Conservation (phyloP, 805 yeast genomes). For the Candida xyloterini region DNA sequence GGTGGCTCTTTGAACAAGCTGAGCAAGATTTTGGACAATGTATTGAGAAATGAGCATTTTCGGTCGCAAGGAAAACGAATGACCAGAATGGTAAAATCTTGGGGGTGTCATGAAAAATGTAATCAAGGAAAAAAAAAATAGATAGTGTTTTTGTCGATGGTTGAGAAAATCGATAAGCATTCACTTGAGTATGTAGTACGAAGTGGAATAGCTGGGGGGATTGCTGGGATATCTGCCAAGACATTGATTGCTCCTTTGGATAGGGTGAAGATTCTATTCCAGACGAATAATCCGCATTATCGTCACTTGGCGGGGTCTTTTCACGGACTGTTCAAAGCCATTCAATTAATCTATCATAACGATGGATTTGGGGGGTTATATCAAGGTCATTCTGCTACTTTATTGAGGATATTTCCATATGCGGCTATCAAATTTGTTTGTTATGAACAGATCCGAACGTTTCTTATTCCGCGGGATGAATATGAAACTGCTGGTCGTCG, state of each 20-base stretch:
- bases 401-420: slow-evolving; percentile 89
- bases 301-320: slow-evolving; percentile 75
- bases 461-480: slow-evolving; percentile 69
- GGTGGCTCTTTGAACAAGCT: slow-evolving; percentile 24
- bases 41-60: neutral
- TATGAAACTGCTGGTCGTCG: slow-evolving; percentile 82
- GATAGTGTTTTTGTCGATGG: neutral
- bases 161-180: slow-evolving; percentile 52
- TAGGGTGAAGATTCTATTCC: slow-evolving; percentile 90
- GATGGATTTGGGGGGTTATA: slow-evolving; percentile 82
- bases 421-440: slow-evolving; percentile 97
- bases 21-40: slow-evolving; percentile 9
- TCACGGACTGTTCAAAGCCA: slow-evolving; percentile 72
- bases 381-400: slow-evolving; percentile 94
- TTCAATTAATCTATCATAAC: slow-evolving; percentile 54
- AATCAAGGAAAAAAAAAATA: neutral
- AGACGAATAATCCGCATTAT: slow-evolving; percentile 90
- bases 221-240: slow-evolving; percentile 95
- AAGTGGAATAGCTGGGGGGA: slow-evolving; percentile 91
- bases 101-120: slow-evolving; percentile 7
- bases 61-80: slow-evolving; percentile 7
- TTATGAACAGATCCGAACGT: slow-evolving; percentile 83
- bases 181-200: slow-evolving; percentile 74
- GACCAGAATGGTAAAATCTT: slow-evolving; percentile 11
- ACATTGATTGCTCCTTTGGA: slow-evolving; percentile 94